Evolutionary conservation across 139 green algal species (phyloP).

Genomic region (Coelastrella sp.): DNA sequence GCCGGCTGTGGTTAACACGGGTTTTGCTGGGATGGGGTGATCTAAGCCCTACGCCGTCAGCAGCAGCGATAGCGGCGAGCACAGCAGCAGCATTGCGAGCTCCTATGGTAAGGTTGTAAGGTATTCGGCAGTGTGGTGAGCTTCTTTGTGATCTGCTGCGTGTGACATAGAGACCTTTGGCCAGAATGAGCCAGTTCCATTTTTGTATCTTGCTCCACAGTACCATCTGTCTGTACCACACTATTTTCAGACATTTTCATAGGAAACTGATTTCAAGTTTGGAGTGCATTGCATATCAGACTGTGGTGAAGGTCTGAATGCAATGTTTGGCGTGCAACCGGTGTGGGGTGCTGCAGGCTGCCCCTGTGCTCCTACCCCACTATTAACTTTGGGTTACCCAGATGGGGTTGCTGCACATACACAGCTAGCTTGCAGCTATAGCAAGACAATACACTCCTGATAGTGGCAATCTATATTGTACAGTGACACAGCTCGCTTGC

Average conservation of each 20-base stretch:
- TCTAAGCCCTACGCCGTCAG: conserved; percentile 26
- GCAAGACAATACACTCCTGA: conserved; percentile 54
- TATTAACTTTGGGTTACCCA: background rate
- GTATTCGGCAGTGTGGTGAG: background rate
- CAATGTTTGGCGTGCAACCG: no score
- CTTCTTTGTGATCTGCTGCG: no score
- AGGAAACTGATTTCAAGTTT: no score
- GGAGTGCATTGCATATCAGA: no score
- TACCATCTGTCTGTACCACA: no score
- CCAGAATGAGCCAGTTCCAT: no score
- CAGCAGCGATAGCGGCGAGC: conserved; percentile 45
- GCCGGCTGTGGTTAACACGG: background rate
- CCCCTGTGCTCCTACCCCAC: conserved; percentile 3
- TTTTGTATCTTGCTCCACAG: no score
- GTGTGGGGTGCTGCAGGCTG: no score
- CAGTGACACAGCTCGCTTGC: conserved; percentile 45
- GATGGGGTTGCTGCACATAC: conserved; percentile 30
- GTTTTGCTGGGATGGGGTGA: conserved; percentile 33
- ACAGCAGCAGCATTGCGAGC: conserved; percentile 41
- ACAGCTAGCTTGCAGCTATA: conserved; percentile 50
- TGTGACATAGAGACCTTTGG: no score
- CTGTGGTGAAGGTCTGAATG: no score
- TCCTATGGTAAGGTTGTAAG: conserved; percentile 12
- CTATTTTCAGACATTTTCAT: no score
- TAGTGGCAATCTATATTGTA: conserved; percentile 11